Evolutionary conservation across 306 rosid genomes (phyloP).

Genomic region (Sicyos edulis): DNA sequence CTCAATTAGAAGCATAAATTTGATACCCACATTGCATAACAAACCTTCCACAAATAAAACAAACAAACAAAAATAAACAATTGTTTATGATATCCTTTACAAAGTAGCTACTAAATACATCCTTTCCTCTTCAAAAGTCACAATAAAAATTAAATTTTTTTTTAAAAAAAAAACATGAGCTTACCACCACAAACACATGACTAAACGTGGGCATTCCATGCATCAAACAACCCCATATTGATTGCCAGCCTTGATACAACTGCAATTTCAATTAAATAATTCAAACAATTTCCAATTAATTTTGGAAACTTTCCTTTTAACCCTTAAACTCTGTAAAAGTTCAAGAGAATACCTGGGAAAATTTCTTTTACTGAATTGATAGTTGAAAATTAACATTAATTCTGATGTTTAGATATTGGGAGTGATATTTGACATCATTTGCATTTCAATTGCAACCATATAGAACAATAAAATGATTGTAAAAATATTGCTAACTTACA

Average conservation of each 20-base stretch:
- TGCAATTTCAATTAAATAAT: slow-evolving; percentile 35
- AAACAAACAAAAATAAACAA: not conserved
- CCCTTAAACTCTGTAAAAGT: not conserved
- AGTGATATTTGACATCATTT: not conserved
- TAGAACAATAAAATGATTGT: not conserved
- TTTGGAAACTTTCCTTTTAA: no score
- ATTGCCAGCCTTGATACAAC: slow-evolving; percentile 66
- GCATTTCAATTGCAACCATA: not conserved
- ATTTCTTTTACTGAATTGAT: no score
- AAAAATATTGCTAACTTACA: not conserved
- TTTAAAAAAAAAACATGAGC: slow-evolving; percentile 32
- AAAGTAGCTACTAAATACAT: not conserved
- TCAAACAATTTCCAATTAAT: slow-evolving; percentile 25
- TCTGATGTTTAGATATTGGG: not conserved
- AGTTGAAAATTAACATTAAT: not conserved
- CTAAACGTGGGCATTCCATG: slow-evolving; percentile 79
- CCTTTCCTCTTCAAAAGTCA: not conserved
- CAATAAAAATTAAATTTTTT: not conserved
- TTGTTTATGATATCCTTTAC: not conserved
- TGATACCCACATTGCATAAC: not conserved
- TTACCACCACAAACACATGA: slow-evolving; percentile 62
- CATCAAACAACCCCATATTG: slow-evolving; percentile 62
- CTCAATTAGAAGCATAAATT: not conserved
- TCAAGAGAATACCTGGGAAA: not conserved
- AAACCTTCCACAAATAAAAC: slow-evolving; percentile 1